These are phyloP conservation scores for Tolypocladium album DNA, from an alignment of 2,329 filamentous ascomycete species.

Conservation along the genomic window DNA sequence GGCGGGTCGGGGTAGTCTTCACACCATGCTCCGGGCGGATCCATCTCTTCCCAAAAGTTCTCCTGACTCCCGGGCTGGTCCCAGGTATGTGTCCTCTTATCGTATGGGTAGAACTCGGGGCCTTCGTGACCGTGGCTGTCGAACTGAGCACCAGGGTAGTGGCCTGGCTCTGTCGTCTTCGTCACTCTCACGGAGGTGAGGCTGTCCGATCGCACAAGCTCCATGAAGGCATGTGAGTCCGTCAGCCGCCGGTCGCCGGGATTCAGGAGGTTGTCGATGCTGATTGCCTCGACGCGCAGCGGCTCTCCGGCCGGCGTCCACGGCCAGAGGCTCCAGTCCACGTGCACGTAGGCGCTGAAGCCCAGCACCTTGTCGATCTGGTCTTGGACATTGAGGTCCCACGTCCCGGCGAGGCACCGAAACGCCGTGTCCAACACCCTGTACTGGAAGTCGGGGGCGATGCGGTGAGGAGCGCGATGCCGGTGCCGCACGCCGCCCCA, in stretches of 20 bases:
- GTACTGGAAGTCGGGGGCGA: background rate
- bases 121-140: background rate
- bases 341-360: background rate
- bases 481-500: no score
- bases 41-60: no score
- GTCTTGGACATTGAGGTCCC: background rate
- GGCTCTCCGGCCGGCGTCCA: background rate
- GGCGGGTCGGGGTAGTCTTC: no score
- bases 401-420: background rate
- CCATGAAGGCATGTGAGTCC: background rate
- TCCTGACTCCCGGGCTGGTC: no score
- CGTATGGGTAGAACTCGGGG: no score
- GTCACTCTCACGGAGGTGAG: background rate
- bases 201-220: background rate
- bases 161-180: background rate
- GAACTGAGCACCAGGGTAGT: background rate
- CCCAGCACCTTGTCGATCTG: background rate
- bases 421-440: background rate
- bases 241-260: background rate
- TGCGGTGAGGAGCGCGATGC: background rate
- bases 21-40: no score
- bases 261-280: background rate
- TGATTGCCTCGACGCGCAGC: background rate
- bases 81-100: no score
- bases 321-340: background rate